Conservation (phyloP, 768 basidiomycete species). For the Phylloporus sp. region DNA sequence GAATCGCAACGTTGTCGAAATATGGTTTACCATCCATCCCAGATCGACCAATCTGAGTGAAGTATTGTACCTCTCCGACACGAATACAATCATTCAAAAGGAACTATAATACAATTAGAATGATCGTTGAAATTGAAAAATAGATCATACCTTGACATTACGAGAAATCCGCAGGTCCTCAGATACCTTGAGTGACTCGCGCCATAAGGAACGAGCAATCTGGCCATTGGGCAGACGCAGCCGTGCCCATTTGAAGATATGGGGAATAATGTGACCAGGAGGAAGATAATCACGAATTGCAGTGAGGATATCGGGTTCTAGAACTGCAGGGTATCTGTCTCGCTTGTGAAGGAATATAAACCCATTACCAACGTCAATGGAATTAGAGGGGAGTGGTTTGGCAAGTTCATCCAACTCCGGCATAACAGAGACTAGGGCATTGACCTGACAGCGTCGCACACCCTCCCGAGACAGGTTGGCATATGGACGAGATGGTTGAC, state of each 20-base stretch:
- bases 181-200: background rate
- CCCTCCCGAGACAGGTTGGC: slow-evolving; percentile 26
- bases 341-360: slow-evolving; percentile 14
- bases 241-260: slow-evolving; percentile 13
- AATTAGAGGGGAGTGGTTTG: background rate
- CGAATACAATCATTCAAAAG: too few relatives aligned
- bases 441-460: slow-evolving; percentile 15
- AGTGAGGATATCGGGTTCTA: background rate
- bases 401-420: background rate
- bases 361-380: slow-evolving; percentile 16
- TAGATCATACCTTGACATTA: slow-evolving; percentile 12
- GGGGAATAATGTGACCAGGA: background rate
- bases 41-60: too few relatives aligned
- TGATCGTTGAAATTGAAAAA: too few relatives aligned
- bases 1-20: too few relatives aligned
- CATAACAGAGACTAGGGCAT: background rate
- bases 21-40: too few relatives aligned
- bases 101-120: too few relatives aligned
- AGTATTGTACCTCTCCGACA: too few relatives aligned
- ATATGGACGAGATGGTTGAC: slow-evolving; percentile 21
- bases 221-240: slow-evolving; percentile 21
- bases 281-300: background rate
- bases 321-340: background rate
- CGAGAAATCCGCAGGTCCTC: background rate
- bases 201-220: background rate